Evolutionary conservation across 192 early-diverging fungal genomes (phyloP), one percentile per base, ranked within the genome.

Genomic region (Funneliformis mosseae): DNA sequence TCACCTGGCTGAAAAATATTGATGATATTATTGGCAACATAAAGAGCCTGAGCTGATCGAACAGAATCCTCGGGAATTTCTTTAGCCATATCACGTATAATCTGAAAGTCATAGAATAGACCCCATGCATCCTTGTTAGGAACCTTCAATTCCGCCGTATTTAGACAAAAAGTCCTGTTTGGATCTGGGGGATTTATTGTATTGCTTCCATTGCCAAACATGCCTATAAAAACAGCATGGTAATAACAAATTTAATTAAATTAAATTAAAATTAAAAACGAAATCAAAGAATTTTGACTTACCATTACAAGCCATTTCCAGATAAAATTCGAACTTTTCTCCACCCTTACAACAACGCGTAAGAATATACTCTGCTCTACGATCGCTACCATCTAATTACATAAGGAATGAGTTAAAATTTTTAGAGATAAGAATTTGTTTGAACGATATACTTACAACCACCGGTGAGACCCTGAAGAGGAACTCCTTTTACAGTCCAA

Each of bases 231-330:
- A 45, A 43, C 1, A 10, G 45, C 10, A 48, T 46, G 8, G 27
- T 14, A 12, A 73, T 27, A 2, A 73, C 0, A 23, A n/a, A 28
- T 70, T 2, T 25, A n/a, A 43, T 70, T 14, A 4, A 4, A 16
- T 23, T 10, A n/a, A n/a, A n/a, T 41, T 18, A 28, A 38, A 11
- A 38, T 38, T 8, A 16, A 21, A 42, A 70, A 43, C 11, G 21
- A 70, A 70, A 43, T 28, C 41, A 43, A 70, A 8, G 4, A 23
- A 43, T 18, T 21, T 55, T 21, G 8, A 43, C 27, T 41, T 73
- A 73, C 93, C 92, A 82, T 99, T 98, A 82, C 95, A 96, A 2
- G 94, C 96, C 69, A 96, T 91, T 78, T 98, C 98, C 50, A 98
- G 81, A 82, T 93, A 97, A 68, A 97, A 88, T 59, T 94, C 87